Evolutionary conservation across 306 rosid species (phyloP).

Genomic region (Comarum palustre): DNA sequence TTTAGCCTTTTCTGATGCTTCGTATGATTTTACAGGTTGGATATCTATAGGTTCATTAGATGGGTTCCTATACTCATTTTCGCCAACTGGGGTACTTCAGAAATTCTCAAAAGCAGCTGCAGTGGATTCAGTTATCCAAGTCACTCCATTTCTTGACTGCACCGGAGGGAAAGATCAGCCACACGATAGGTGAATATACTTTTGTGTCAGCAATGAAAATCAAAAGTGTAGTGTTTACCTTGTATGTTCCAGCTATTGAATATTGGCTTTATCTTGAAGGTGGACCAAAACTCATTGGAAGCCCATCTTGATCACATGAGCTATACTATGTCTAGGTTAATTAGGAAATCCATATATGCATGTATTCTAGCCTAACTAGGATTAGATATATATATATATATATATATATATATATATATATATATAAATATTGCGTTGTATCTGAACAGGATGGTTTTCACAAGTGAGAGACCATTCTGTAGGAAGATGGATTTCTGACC

Average conservation of each 20-base stretch:
- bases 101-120: slow-evolving; percentile 57
- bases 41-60: slow-evolving; percentile 72
- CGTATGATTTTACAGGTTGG: slow-evolving; percentile 52
- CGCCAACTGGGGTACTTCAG: slow-evolving; percentile 60
- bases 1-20: not conserved
- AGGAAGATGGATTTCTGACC: no score
- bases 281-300: no score
- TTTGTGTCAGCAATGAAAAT: slow-evolving; percentile 58
- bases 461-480: no score
- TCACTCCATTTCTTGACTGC: slow-evolving; percentile 65
- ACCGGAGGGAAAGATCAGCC: slow-evolving; percentile 71
- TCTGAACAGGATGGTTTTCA: no score
- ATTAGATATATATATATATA: no score
- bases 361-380: no score
- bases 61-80: slow-evolving; percentile 68
- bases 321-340: no score
- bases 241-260: slow-evolving; percentile 71
- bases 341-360: no score
- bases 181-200: slow-evolving; percentile 38
- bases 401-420: no score
- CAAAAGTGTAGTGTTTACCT: slow-evolving; percentile 44
- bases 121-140: slow-evolving; percentile 48
- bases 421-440: no score
- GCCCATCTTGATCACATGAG: no score
- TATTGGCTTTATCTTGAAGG: no score